Conservation (phyloP, 192 early-diverging fungal genomes). For the Bifiguratus adelaidae region DNA sequence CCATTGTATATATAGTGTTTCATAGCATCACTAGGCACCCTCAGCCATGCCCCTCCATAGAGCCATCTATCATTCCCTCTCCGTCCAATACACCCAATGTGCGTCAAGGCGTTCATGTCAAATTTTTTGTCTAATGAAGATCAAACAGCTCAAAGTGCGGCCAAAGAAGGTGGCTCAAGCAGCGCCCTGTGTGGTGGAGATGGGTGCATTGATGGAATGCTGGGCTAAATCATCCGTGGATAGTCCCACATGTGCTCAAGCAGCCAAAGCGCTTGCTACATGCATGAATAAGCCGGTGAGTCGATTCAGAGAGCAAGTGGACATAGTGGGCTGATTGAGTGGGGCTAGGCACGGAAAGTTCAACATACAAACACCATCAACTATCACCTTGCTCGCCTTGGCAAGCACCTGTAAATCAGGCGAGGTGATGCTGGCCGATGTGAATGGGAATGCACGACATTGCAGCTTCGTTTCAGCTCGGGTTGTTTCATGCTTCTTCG, state of each 20-base stretch:
- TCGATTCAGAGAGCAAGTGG: background rate
- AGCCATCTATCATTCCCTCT: too few relatives aligned
- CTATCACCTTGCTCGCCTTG: conserved; percentile 43
- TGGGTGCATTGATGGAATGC: conserved; percentile 48
- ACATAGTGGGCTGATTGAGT: background rate
- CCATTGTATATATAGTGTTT: too few relatives aligned
- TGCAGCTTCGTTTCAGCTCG: too few relatives aligned
- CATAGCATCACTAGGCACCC: too few relatives aligned
- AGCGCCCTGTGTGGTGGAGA: conserved; percentile 42
- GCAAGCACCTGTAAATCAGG: conserved; percentile 37
- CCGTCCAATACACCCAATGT: too few relatives aligned
- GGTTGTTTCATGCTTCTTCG: too few relatives aligned
- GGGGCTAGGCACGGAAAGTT: conserved; percentile 22
- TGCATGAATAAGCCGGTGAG: conserved; percentile 48
- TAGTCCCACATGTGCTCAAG: conserved; percentile 33
- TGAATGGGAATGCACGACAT: too few relatives aligned
- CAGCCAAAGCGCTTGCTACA: conserved; percentile 33
- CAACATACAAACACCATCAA: conserved; percentile 41
- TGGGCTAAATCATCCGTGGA: conserved; percentile 43
- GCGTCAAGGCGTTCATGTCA: too few relatives aligned
- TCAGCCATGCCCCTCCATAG: too few relatives aligned
- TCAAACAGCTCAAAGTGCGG: conserved; percentile 46
- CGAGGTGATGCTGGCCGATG: too few relatives aligned
- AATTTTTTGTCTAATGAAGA: too few relatives aligned
- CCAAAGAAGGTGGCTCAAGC: conserved; percentile 41